phyloP scores from a whole-genome alignment of 2,329 filamentous ascomycete species.

The Calonectria hawksworthii region DNA sequence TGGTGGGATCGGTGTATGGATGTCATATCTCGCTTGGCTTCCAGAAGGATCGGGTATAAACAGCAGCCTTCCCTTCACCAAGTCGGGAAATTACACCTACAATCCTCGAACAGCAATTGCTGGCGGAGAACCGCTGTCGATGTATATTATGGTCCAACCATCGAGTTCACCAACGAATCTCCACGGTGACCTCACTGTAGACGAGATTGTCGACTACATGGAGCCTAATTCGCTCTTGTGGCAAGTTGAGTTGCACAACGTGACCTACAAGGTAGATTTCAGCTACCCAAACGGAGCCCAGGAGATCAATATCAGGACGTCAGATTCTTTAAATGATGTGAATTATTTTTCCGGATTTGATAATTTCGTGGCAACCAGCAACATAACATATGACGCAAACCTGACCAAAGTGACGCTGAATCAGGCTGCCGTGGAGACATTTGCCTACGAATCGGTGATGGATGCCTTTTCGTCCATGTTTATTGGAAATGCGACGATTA shows the following conservation, averaged over 20 bases:
- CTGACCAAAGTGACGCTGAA: background rate
- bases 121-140: background rate
- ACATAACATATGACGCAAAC: background rate
- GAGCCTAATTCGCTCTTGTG: background rate
- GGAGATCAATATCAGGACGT: background rate
- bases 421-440: background rate
- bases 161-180: background rate
- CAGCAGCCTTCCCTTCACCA: background rate
- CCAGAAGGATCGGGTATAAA: background rate
- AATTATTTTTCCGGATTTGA: background rate
- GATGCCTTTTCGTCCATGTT: constrained; percentile 7
- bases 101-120: background rate
- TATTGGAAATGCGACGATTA: background rate
- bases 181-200: background rate
- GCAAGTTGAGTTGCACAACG: background rate
- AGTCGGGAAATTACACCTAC: background rate
- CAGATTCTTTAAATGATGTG: background rate
- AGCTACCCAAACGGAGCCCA: background rate
- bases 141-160: background rate
- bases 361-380: background rate
- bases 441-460: background rate
- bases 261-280: background rate
- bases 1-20: background rate
- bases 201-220: background rate
- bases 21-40: constrained; percentile 5